phyloP scores from a whole-genome alignment of 306 rosid genomes.

The Morella rubra region DNA sequence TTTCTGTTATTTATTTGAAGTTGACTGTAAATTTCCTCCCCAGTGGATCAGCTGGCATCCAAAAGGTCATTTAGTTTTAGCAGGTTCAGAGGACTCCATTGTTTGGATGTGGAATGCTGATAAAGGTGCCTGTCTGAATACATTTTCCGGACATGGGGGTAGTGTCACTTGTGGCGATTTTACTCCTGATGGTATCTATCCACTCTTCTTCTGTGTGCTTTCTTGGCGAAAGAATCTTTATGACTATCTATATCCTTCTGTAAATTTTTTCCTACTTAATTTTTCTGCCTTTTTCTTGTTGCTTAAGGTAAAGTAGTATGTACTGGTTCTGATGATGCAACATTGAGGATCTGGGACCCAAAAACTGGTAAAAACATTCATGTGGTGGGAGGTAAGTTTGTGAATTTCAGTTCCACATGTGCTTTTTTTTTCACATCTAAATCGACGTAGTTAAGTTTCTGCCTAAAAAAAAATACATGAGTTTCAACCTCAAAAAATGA shows the following conservation, averaged over 20 bases:
- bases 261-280: background rate
- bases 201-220: slow-evolving; percentile 28
- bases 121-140: slow-evolving; percentile 47
- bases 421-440: background rate
- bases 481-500: slow-evolving; percentile 6
- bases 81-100: slow-evolving; percentile 78
- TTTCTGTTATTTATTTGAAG: slow-evolving; percentile 8
- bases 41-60: slow-evolving; percentile 99
- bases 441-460: slow-evolving; percentile 2
- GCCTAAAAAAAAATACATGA: background rate
- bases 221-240: background rate
- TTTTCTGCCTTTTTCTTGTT: slow-evolving; percentile 27
- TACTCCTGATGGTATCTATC: slow-evolving; percentile 83
- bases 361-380: slow-evolving; percentile 70
- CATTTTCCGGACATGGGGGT: slow-evolving; percentile 74
- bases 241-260: slow-evolving; percentile 7
- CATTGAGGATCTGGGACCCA: slow-evolving; percentile 92
- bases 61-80: slow-evolving; percentile 72
- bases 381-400: slow-evolving; percentile 68
- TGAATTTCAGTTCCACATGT: slow-evolving; percentile 10
- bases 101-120: slow-evolving; percentile 97
- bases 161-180: slow-evolving; percentile 90
- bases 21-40: slow-evolving; percentile 32
- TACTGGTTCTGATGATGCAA: slow-evolving; percentile 89
- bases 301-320: slow-evolving; percentile 74